phyloP scores from a whole-genome alignment of 305 asterid genomes.

The Rubia peregrina region DNA sequence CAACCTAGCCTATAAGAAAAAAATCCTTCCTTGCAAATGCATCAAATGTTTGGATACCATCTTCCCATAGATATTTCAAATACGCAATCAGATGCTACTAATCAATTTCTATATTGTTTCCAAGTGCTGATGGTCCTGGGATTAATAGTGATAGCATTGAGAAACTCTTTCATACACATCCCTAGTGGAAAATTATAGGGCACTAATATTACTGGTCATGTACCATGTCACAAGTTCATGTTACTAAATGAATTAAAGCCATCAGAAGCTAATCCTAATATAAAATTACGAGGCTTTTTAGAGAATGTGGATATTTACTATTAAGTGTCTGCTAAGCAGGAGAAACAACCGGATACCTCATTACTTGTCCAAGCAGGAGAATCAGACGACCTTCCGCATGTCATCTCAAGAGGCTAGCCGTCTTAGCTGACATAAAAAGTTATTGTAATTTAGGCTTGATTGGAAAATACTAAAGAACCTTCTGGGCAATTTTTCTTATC shows the following conservation, averaged over 20 bases:
- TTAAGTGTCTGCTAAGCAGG: neutral
- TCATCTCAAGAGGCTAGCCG: neutral
- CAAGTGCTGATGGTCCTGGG: too few relatives aligned
- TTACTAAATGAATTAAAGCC: slow-evolving; percentile 20
- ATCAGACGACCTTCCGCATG: neutral
- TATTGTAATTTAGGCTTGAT: slow-evolving; percentile 14
- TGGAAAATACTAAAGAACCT: slow-evolving; percentile 11
- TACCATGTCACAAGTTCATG: slow-evolving; percentile 12
- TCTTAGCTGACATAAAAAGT: neutral
- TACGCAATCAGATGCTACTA: too few relatives aligned
- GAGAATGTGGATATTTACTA: neutral
- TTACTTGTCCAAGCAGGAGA: neutral
- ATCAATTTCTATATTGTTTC: too few relatives aligned
- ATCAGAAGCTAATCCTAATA: slow-evolving; percentile 20
- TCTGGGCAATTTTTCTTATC: slow-evolving; percentile 1
- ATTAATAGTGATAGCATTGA: slow-evolving; percentile 1
- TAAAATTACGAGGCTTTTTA: slow-evolving; percentile 8
- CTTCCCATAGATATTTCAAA: neutral
- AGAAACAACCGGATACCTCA: too few relatives aligned
- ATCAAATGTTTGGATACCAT: neutral
- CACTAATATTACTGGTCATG: slow-evolving; percentile 15
- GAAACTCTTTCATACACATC: slow-evolving; percentile 8
- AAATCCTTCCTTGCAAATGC: neutral
- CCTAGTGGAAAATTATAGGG: slow-evolving; percentile 18
- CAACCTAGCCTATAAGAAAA: neutral